Percentiles rank a stretch among this genome's conserved stretches.
Evolutionary conservation across 257 asterid genomes (phyloP).

Genomic region (Plantago ovata): DNA sequence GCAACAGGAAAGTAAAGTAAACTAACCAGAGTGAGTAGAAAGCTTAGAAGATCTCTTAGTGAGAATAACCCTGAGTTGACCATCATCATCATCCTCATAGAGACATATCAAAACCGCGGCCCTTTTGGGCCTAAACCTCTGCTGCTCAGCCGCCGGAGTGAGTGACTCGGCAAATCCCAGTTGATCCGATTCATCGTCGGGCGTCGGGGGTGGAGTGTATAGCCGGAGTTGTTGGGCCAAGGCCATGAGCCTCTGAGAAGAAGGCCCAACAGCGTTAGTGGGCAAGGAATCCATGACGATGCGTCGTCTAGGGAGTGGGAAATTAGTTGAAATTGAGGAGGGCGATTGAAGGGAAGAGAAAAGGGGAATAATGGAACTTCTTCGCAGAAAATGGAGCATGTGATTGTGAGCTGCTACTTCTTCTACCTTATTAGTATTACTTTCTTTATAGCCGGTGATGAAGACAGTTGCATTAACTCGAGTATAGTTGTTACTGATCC

Average conservation of each 20-base stretch:
- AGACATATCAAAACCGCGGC: slow-evolving; percentile 94
- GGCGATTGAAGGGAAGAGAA: slow-evolving; percentile 23
- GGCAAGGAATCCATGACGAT: slow-evolving; percentile 38
- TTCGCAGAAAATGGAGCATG: slow-evolving; percentile 50
- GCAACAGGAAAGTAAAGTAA: background rate
- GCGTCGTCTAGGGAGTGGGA: slow-evolving; percentile 29
- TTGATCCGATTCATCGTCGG: slow-evolving; percentile 52
- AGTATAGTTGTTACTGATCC: background rate
- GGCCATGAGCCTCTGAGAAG: slow-evolving; percentile 42
- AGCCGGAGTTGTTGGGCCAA: slow-evolving; percentile 76
- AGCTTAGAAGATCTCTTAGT: slow-evolving; percentile 82
- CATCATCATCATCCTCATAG: slow-evolving; percentile 68
- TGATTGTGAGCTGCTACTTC: no score
- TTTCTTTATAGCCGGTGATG: background rate
- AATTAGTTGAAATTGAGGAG: slow-evolving; percentile 17
- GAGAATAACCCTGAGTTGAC: slow-evolving; percentile 79
- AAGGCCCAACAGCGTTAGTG: slow-evolving; percentile 27
- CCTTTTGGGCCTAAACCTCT: slow-evolving; percentile 64
- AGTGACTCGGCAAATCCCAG: slow-evolving; percentile 85
- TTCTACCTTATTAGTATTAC: no score
- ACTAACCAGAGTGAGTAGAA: slow-evolving; percentile 91
- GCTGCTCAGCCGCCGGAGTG: slow-evolving; percentile 42
- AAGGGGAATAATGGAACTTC: slow-evolving; percentile 29
- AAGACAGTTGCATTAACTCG: background rate
- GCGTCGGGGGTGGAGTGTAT: slow-evolving; percentile 54